Conservation (phyloP, 2,329 filamentous ascomycete genomes). For the Cryphonectria radicalis region DNA sequence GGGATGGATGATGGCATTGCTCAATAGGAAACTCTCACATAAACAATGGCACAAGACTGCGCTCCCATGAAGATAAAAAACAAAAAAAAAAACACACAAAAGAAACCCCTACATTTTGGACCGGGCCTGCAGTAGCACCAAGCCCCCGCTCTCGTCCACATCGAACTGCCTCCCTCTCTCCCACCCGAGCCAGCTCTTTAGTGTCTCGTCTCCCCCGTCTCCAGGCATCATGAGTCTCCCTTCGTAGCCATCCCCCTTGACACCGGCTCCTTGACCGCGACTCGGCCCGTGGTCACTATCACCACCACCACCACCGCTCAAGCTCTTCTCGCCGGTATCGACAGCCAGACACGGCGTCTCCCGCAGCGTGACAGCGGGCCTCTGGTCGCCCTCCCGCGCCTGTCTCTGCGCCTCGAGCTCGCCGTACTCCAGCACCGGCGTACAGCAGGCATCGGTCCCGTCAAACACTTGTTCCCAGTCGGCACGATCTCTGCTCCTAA, state of each 20-base stretch:
- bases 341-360: slow-evolving; percentile 72
- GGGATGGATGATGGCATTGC: not conserved
- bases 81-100: too few species aligned
- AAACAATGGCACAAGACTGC: not conserved
- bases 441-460: slow-evolving; percentile 88
- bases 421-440: slow-evolving; percentile 77
- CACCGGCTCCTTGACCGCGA: slow-evolving; percentile 67
- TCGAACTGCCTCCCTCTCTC: slow-evolving; percentile 71
- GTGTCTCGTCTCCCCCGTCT: slow-evolving; percentile 70
- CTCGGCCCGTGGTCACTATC: slow-evolving; percentile 39
- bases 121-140: slow-evolving; percentile 56
- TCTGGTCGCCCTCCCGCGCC: slow-evolving; percentile 67
- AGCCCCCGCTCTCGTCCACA: slow-evolving; percentile 60
- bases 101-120: slow-evolving; percentile 46
- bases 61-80: not conserved
- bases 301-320: slow-evolving; percentile 24
- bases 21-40: not conserved
- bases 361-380: slow-evolving; percentile 70
- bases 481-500: slow-evolving; percentile 69
- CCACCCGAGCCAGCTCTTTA: slow-evolving; percentile 80
- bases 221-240: slow-evolving; percentile 66
- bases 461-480: slow-evolving; percentile 91
- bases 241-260: slow-evolving; percentile 70
- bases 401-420: slow-evolving; percentile 64
- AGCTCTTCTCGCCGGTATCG: slow-evolving; percentile 44